Evolutionary conservation across 2,329 filamentous ascomycete species (phyloP).

Genomic region (Pestalotiopsis fici): DNA sequence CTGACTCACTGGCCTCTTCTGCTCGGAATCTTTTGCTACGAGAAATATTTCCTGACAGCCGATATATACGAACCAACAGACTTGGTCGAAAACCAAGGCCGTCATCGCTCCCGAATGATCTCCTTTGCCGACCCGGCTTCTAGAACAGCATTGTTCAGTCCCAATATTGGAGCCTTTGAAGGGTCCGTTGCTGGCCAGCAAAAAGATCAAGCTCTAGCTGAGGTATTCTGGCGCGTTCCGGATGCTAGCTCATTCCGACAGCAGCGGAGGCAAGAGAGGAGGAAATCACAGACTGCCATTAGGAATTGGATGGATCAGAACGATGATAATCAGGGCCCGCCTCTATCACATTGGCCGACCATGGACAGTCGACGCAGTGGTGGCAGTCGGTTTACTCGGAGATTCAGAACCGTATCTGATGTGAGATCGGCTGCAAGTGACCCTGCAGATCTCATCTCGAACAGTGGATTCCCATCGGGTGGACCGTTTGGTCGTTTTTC

Average conservation of each 20-base stretch:
- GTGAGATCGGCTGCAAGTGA: constrained; percentile 63
- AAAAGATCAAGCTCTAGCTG: constrained; percentile 86
- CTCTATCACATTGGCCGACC: constrained; percentile 50
- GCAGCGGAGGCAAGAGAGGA: constrained; percentile 62
- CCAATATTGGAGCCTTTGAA: constrained; percentile 71
- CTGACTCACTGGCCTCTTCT: constrained; percentile 85
- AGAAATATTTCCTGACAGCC: constrained; percentile 75
- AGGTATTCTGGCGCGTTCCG: constrained; percentile 80
- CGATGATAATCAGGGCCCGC: constrained; percentile 47
- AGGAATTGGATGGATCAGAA: constrained; percentile 86
- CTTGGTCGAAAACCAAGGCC: constrained; percentile 71
- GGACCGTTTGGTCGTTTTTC: constrained; percentile 27
- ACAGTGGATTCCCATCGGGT: constrained; percentile 29
- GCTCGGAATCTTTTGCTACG: constrained; percentile 85
- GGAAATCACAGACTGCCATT: constrained; percentile 79
- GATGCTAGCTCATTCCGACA: constrained; percentile 63
- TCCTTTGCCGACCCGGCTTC: constrained; percentile 59
- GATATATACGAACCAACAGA: constrained; percentile 82
- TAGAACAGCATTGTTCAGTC: constrained; percentile 70
- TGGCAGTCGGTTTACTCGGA: constrained; percentile 46
- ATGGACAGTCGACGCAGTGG: constrained; percentile 55
- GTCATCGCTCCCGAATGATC: constrained; percentile 48
- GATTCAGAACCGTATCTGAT: constrained; percentile 54
- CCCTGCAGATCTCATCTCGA: constrained; percentile 62
- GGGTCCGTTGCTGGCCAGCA: constrained; percentile 87